Conservation (phyloP, 2,329 filamentous ascomycete species). For the Diaporthe vaccinii region DNA sequence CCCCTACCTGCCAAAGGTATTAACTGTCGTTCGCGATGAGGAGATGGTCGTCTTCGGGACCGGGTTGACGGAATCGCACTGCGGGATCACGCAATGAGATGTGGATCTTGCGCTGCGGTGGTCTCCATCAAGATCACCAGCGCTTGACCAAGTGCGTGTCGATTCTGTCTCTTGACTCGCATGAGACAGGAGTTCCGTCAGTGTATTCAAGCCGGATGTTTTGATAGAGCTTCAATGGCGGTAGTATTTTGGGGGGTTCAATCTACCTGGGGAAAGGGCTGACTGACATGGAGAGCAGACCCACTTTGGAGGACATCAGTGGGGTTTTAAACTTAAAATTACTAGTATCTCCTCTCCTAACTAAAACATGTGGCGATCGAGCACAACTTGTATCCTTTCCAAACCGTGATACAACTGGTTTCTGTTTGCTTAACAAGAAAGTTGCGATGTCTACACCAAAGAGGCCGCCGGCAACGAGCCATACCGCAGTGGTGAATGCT, state of each 20-base stretch:
- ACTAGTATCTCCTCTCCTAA: not conserved
- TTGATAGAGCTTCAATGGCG: not conserved
- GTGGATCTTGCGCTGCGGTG: not conserved
- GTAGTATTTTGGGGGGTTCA: not conserved
- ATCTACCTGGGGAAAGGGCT: not conserved
- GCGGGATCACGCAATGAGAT: not conserved
- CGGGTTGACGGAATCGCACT: not conserved
- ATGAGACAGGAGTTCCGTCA: not conserved
- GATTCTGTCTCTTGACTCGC: not conserved
- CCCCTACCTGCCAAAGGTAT: not conserved
- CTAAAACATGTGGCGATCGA: not conserved
- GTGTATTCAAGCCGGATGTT: not conserved
- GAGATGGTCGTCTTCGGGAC: not conserved
- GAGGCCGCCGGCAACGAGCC: not conserved
- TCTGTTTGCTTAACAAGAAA: not conserved
- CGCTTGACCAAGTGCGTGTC: not conserved
- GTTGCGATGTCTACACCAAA: not conserved
- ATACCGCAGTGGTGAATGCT: not conserved
- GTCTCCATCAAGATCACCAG: not conserved
- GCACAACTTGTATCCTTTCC: not conserved
- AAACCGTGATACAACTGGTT: not conserved
- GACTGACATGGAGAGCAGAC: not conserved
- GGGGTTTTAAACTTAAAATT: not conserved
- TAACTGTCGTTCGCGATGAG: not conserved
- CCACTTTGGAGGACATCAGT: not conserved